Evolutionary conservation across 257 asterid species (phyloP).

Genomic region (Rubia yunnanensis): DNA sequence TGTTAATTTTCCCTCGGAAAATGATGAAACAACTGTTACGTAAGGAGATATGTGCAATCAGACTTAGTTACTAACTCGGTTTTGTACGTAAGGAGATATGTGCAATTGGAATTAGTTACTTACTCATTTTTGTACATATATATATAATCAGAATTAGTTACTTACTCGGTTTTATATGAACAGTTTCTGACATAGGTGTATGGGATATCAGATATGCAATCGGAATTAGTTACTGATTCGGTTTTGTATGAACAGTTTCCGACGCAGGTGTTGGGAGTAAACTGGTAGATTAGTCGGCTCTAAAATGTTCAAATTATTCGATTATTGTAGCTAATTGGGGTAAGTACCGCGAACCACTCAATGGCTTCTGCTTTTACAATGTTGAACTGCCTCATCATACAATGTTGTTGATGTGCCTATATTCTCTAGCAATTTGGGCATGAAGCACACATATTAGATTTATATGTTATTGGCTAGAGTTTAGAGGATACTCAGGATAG

Average conservation of each 20-base stretch:
- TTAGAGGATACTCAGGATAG: neutral
- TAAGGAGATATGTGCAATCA: neutral
- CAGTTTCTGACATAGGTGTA: too few species aligned
- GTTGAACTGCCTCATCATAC: neutral
- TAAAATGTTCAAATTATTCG: slow-evolving; percentile 25
- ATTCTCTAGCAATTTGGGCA: neutral
- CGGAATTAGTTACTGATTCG: too few species aligned
- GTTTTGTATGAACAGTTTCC: slow-evolving; percentile 48
- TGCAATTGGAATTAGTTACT: neutral
- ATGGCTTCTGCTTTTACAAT: neutral
- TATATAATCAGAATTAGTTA: neutral
- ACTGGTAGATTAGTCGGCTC: slow-evolving; percentile 46
- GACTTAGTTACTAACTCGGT: neutral
- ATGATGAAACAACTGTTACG: neutral
- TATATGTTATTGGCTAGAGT: neutral
- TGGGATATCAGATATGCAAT: too few species aligned
- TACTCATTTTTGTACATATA: neutral
- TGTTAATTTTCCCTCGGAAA: neutral
- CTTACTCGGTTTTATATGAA: too few species aligned
- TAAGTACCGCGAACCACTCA: slow-evolving; percentile 20
- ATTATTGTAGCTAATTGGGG: slow-evolving; percentile 51
- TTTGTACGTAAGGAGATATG: neutral
- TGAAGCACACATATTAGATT: neutral
- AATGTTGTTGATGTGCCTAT: neutral
- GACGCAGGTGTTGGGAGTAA: slow-evolving; percentile 70